A percentile compares a stretch with the other conserved stretches of the same genome.
Evolutionary conservation across 257 asterid species (phyloP).

Genomic region (Solanum ahanhuiri): DNA sequence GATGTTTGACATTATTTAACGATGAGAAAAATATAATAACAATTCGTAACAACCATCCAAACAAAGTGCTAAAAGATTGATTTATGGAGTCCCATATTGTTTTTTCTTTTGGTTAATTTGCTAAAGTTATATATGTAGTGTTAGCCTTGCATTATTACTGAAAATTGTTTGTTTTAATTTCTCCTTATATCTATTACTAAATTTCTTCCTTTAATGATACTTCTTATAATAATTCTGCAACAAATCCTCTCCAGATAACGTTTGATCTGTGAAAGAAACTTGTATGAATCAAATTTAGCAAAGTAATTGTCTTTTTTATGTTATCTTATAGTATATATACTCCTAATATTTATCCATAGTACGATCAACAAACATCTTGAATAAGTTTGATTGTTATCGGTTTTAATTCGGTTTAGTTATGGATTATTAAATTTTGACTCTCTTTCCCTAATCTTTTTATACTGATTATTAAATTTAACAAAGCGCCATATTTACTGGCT

Average conservation of each 20-base stretch:
- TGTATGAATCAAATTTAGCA: background rate
- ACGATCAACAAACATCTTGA: no score
- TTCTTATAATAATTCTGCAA: background rate
- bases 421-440: no score
- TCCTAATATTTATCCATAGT: background rate
- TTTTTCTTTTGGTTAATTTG: background rate
- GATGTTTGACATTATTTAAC: background rate
- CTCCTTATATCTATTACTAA: background rate
- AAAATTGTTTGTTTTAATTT: background rate
- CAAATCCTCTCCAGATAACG: background rate
- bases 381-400: no score
- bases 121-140: background rate
- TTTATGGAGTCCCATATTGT: background rate
- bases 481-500: no score
- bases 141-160: background rate
- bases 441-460: no score
- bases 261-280: background rate
- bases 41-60: background rate
- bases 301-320: no score
- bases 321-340: background rate
- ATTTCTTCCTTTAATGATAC: background rate
- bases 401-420: no score
- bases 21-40: rapidly evolving
- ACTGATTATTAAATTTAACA: no score
- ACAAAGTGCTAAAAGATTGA: no score